A percentile compares a stretch with the other conserved stretches of the same genome.
Evolutionary conservation across 164 flowering plant species (phyloP).

Genomic region (Cinnamomum chago): DNA sequence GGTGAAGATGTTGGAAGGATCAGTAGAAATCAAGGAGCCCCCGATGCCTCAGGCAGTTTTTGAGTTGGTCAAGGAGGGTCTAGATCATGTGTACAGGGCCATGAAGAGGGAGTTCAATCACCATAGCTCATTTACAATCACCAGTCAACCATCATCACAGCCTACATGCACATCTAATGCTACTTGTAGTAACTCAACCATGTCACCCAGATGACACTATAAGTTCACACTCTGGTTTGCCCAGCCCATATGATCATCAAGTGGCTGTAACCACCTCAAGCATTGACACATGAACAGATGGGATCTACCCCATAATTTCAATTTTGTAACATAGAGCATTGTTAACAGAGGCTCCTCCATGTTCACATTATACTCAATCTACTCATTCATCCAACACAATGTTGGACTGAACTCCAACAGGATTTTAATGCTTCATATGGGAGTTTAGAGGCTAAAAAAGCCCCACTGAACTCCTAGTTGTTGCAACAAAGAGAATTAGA

Average conservation of each 20-base stretch:
- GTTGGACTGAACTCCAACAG: background rate
- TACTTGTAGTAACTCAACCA: conserved; percentile 77
- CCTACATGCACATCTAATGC: conserved; percentile 49
- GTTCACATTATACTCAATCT: background rate
- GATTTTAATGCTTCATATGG: no score
- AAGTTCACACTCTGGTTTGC: background rate
- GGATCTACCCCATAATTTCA: background rate
- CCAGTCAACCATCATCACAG: conserved; percentile 45
- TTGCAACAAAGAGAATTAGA: no score
- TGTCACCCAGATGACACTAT: conserved; percentile 69
- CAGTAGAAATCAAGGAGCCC: conserved; percentile 52
- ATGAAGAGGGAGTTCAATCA: conserved; percentile 47
- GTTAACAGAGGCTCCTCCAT: background rate
- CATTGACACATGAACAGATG: background rate
- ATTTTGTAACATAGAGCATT: background rate
- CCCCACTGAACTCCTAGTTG: no score
- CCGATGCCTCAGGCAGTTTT: conserved; percentile 83
- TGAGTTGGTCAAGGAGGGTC: conserved; percentile 76
- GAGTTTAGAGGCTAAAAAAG: no score
- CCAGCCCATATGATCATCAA: background rate
- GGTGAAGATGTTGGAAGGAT: conserved; percentile 88
- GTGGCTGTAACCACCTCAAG: background rate
- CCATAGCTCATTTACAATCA: conserved; percentile 13
- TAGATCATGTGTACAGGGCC: conserved; percentile 77
- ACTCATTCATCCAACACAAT: background rate